Base-by-base conservation (phyloP, 2,329 filamentous ascomycete genomes). In the Acephala macrosclerotiorum region DNA sequence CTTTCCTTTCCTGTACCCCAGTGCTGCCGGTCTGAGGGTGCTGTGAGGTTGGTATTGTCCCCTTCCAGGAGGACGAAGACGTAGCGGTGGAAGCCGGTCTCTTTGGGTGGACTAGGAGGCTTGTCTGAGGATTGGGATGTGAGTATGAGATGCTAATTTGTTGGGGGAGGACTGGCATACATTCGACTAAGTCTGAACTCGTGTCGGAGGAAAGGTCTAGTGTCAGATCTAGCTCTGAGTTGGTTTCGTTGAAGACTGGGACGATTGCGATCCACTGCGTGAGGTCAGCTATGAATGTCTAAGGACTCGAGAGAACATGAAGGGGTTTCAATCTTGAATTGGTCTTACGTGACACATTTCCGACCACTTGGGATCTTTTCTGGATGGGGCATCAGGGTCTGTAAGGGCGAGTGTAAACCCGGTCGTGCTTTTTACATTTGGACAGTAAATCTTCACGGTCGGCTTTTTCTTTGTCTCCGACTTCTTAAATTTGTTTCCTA, bases 71-170 rank as follows among this genome's bases (percentile, higher is more conserved):
- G 78, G 4, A 86, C 76, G 68, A 87, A 85, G 3, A 88, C 82
- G 73, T 88, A 88, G 61, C 86, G 79, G 71, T 88, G 85, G 70
- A 83, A 82, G 2, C 85, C 84, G 0, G 85, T 87, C 75, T 84
- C 83, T 7, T 80, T 76, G 0, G 85, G 86, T 35, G 86, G 85
- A 6, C 80, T 80, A 0, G 86, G 86, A 5, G 84, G 79, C 69
- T 85, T 82, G 70, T 86, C 87, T 65, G 77, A 36, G 45, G 7
- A 26, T 1, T 22, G 16, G 45, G 42, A 35, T 42, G 18, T 56
- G 22, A 42, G 20, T 11, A 8, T 25, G 47, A 18, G 22, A 14
- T 42, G 25, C 14, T 18, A 18, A 47, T 25, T 8, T 61, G 20
- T 18, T 40, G 20, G 35, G 35, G 18, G 16, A 6, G 40, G 16